Conservation (phyloP, 1,284 basidiomycete genomes). For the Leccinum proximum region DNA sequence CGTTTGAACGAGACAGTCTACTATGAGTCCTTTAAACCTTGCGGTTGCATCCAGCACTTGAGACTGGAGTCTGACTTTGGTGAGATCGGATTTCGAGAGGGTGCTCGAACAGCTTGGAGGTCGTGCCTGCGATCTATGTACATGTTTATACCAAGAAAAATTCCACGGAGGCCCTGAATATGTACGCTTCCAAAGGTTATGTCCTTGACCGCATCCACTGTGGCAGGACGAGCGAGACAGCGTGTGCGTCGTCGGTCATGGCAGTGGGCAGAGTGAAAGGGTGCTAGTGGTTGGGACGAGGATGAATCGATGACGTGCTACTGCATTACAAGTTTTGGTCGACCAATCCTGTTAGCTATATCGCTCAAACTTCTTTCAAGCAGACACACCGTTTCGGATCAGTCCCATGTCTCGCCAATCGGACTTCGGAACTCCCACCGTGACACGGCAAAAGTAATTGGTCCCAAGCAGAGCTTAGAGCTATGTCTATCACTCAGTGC, state of each 20-base stretch:
- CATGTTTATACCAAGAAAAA: neutral
- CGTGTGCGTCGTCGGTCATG: conserved; percentile 23
- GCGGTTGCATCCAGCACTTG: conserved; percentile 74
- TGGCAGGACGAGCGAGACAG: conserved; percentile 22
- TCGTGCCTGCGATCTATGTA: conserved; percentile 64
- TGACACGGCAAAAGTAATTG: too few relatives aligned
- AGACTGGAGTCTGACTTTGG: conserved; percentile 85
- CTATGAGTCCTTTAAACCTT: conserved; percentile 80
- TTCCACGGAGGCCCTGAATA: conserved; percentile 1
- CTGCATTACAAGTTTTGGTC: conserved; percentile 22
- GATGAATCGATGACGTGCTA: conserved; percentile 15
- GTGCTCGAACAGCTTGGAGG: conserved; percentile 69
- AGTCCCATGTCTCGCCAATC: conserved; percentile 4
- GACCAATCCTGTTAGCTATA: conserved; percentile 25
- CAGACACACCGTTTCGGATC: conserved; percentile 12
- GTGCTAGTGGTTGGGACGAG: conserved; percentile 6
- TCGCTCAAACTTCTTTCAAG: conserved; percentile 13
- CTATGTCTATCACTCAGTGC: neutral
- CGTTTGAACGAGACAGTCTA: conserved; percentile 77
- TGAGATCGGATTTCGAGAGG: conserved; percentile 60
- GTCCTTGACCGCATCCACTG: conserved; percentile 37
- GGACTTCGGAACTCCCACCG: conserved; percentile 10
- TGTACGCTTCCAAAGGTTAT: conserved; percentile 51
- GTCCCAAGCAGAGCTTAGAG: neutral
- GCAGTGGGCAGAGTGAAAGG: neutral